phyloP scores from a whole-genome alignment of 495 filamentous ascomycete genomes.

The Penicillium parvum region DNA sequence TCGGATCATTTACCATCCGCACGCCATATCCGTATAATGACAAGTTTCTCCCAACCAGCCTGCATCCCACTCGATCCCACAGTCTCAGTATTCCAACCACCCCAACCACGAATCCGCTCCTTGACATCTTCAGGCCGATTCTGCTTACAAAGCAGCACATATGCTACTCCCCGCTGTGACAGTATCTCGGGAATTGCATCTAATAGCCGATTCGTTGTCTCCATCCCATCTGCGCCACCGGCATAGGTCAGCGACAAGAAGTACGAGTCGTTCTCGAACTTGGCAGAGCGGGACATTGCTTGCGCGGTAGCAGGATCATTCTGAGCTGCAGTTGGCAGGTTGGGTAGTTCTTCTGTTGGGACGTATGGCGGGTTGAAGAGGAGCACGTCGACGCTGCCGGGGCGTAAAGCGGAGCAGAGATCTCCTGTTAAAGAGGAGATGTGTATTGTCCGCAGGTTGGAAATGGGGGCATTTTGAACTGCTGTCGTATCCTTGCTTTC shows the following conservation, averaged over 20 bases:
- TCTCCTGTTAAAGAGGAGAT: constrained; percentile 63
- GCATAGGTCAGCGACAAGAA: constrained; percentile 84
- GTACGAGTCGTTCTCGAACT: constrained; percentile 68
- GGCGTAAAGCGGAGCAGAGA: constrained; percentile 54
- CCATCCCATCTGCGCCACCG: constrained; percentile 87
- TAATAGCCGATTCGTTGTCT: constrained; percentile 76
- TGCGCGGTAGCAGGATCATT: constrained; percentile 12
- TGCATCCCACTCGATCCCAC: constrained; percentile 78
- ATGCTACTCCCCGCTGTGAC: constrained; percentile 68
- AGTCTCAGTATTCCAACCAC: constrained; percentile 68
- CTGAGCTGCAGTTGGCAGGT: constrained; percentile 31
- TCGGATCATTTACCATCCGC: constrained; percentile 6
- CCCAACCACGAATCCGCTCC: constrained; percentile 54
- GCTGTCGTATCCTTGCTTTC: neutral
- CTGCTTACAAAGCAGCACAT: constrained; percentile 83
- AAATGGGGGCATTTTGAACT: neutral
- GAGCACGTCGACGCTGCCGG: constrained; percentile 66
- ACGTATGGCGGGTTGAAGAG: constrained; percentile 98
- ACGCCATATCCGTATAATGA: constrained; percentile 75
- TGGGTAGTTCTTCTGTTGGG: constrained; percentile 69
- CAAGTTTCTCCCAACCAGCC: constrained; percentile 89
- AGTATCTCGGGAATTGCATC: constrained; percentile 59
- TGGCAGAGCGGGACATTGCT: constrained; percentile 25
- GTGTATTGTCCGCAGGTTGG: constrained; percentile 32
- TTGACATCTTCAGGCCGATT: constrained; percentile 77